Base-by-base conservation (phyloP, 345 rosid genomes). In the Isatis tinctoria region DNA sequence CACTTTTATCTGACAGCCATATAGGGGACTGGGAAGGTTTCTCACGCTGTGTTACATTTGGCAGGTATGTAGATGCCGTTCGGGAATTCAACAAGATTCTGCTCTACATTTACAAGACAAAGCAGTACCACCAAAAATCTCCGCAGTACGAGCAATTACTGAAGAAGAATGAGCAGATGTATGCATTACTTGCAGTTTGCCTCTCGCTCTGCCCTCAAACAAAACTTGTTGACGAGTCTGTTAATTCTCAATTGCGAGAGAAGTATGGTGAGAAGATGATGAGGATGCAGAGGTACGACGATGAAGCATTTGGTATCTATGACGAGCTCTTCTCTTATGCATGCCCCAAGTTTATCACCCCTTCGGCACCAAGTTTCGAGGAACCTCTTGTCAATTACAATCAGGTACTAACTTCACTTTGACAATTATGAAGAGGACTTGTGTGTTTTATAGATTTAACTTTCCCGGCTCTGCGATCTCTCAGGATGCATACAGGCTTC, bases 321-420 rank as follows among this genome's bases (percentile, higher is more conserved):
- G 99, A 95, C 76, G 99, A 95, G 81, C 96, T 92, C 75, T 95
- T 95, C 88, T 90, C 99, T 1, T 95, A 95, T 78, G 99, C 99
- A 51, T 95, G 99, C 69, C 99, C 99, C 28, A 95, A 95, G 85
- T 95, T 95, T 79, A 95, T 95, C 67, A 92, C 96, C 7, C 98
- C 99, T 58, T 90, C 99, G 0, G 86, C 94, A 35, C 96, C 99
- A 66, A 86, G 90, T 81, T 95, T 92, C 64, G 93, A 88, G 67
- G 99, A 95, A 81, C 98, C 98, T 51, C 90, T 90, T 56, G 92
- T 89, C 67, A 95, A 95, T 52, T 92, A 95, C 83, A 95, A 95
- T 74, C 99, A 95, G 91, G 99, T 90, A 76, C 30, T 17, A n/a
- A 26, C 58, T 52, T 17, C 11, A 22, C 4, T 16, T 68, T 30